phyloP scores from a whole-genome alignment of 305 asterid genomes.

The Fraxinus sp. region DNA sequence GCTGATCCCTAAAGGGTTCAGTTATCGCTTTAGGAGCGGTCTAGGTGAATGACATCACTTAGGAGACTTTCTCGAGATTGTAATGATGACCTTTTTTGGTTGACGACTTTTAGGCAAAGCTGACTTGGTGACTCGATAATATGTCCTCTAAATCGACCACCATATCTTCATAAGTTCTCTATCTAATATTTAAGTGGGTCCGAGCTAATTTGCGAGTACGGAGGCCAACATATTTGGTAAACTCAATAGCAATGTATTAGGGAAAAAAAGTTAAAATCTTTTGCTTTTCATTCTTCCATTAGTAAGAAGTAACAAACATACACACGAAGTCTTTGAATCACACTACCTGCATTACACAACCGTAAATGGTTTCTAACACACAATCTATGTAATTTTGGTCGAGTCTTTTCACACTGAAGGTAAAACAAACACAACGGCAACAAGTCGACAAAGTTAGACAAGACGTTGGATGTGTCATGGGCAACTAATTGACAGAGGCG shows the following conservation, averaged over 20 bases:
- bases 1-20: background rate
- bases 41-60: background rate
- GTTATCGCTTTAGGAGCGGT: no score
- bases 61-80: background rate
- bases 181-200: background rate
- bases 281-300: background rate
- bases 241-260: background rate
- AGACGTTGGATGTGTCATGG: constrained; percentile 5
- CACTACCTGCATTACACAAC: background rate
- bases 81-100: background rate
- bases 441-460: background rate
- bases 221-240: background rate
- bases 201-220: background rate
- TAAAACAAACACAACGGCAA: background rate
- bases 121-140: background rate
- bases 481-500: constrained; percentile 1
- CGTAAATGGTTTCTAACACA: background rate
- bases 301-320: background rate
- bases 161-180: background rate
- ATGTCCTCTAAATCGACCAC: background rate
- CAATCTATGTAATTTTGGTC: background rate
- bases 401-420: background rate
- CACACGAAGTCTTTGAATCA: background rate
- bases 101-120: background rate
- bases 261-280: background rate